Evolutionary conservation across 2,329 filamentous ascomycete genomes (phyloP).

Genomic region (Oidium heveae): DNA sequence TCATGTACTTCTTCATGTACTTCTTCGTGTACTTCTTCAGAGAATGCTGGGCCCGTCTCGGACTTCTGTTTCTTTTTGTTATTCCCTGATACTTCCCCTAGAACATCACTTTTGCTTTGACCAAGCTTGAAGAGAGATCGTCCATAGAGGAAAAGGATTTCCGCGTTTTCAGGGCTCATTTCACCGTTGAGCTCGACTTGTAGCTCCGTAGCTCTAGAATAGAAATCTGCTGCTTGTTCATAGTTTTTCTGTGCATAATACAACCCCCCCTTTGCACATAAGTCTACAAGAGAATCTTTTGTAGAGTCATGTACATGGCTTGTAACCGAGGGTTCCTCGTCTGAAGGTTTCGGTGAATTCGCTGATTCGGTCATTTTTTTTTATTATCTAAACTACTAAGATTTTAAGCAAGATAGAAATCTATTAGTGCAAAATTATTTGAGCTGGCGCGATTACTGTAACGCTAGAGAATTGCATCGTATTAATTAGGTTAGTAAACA

Average conservation of each 20-base stretch:
- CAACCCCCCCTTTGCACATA: conserved; percentile 53
- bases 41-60: conserved; percentile 17
- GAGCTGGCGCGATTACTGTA: no score
- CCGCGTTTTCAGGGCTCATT: conserved; percentile 70
- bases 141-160: conserved; percentile 84
- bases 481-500: no score
- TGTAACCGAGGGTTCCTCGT: conserved; percentile 5
- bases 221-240: conserved; percentile 61
- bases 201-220: conserved; percentile 67
- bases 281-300: conserved; percentile 46
- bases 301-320: conserved; percentile 12
- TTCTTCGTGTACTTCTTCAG: conserved; percentile 11
- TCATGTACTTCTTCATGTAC: conserved; percentile 6
- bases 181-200: conserved; percentile 86
- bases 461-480: no score
- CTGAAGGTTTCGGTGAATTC: no score
- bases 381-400: no score
- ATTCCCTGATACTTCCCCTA: conserved; percentile 53
- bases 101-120: conserved; percentile 78
- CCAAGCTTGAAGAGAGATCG: conserved; percentile 85
- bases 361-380: no score
- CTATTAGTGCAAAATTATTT: no score
- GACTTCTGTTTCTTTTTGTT: conserved; percentile 22
- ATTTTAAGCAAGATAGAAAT: no score
- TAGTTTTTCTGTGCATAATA: conserved; percentile 82